These are phyloP conservation scores for Entomortierella parvispora DNA, from an alignment of 192 early-diverging fungal species.

Conservation along the genomic window DNA sequence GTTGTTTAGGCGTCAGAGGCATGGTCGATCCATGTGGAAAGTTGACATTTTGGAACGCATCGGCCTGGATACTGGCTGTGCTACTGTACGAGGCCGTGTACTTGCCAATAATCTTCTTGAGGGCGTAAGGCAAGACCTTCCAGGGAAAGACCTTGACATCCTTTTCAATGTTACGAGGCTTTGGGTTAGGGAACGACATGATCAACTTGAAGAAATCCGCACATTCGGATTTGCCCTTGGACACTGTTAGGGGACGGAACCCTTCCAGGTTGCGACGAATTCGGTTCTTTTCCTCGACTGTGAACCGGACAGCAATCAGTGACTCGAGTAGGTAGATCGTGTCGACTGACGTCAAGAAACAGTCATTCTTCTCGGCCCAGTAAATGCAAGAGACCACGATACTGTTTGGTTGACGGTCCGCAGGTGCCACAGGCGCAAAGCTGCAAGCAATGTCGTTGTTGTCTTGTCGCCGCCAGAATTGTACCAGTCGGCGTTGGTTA, in stretches of 20 bases:
- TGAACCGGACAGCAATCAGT: constrained; percentile 77
- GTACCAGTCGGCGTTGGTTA: constrained; percentile 71
- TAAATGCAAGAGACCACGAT: constrained; percentile 83
- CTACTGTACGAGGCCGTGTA: constrained; percentile 67
- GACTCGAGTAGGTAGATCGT: constrained; percentile 78
- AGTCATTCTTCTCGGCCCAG: constrained; percentile 72
- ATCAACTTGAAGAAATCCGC: constrained; percentile 82
- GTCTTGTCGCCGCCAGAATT: constrained; percentile 76
- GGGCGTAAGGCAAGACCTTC: constrained; percentile 70
- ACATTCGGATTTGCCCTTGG: constrained; percentile 79
- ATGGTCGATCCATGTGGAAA: constrained; percentile 41
- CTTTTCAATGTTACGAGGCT: constrained; percentile 89
- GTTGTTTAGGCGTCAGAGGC: constrained; percentile 45
- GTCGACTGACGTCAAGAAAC: constrained; percentile 81
- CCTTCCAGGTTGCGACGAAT: constrained; percentile 87
- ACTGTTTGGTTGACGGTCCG: constrained; percentile 67
- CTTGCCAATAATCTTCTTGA: constrained; percentile 84
- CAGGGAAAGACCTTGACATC: constrained; percentile 70
- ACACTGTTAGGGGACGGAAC: constrained; percentile 80
- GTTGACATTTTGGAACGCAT: constrained; percentile 51
- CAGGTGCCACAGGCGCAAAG: constrained; percentile 66
- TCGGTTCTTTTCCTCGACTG: constrained; percentile 87
- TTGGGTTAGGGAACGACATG: constrained; percentile 85
- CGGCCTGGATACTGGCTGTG: constrained; percentile 54
- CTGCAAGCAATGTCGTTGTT: constrained; percentile 69